Evolutionary conservation across 2,329 filamentous ascomycete genomes (phyloP), one percentile per base, ranked within the genome.

Genomic region (Arthroderma sp.): DNA sequence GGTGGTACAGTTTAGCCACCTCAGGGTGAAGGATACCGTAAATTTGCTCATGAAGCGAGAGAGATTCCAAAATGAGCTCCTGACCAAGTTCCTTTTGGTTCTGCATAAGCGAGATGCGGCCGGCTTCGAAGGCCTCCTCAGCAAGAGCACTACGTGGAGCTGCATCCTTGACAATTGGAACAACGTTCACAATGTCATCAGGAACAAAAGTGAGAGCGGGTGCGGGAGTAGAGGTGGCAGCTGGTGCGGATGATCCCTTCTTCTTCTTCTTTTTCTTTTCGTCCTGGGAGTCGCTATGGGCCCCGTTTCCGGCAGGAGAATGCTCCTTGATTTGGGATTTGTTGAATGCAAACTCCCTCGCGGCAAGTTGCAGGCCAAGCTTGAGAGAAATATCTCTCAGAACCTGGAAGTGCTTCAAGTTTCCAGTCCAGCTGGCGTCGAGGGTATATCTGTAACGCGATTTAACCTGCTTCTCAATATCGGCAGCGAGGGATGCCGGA

Each of bases 21-120:
- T 98, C 93, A 1, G 93, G 91, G 70, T 98, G 93, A 25, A 98
- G 79, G 58, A 97, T 94, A 60, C 93, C 93, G 67, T 98, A 98
- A 64, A 98, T 97, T 73, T 98, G 93, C 77, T 98, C 93, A 67
- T 98, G 91, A 44, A 98, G 78, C 49, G 93, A 95, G 60, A 98
- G 77, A 38, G 91, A 96, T 73, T 98, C 93, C n/a, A 97, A 77
- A 31, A 98, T 81, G 58, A 98, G 81, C 72, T 98, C 93, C 73
- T 96, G 91, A 41, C 93, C 93, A 49, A 98, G 82, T 74, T 96
- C 93, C 75, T 88, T 91, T 77, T 98, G 90, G 69, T 88, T 86
- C 70, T 97, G 91, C 65, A 93, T 83, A 60, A 98, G 84, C n/a
- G 91, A 96, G 68, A 98, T 91, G 56, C 91, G 88, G 23, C 93